A percentile compares a stretch with the other conserved stretches of the same genome.
These are phyloP conservation scores for Fusarium avenaceum DNA, from an alignment of 2,329 filamentous ascomycete genomes.

Conservation along the genomic window DNA sequence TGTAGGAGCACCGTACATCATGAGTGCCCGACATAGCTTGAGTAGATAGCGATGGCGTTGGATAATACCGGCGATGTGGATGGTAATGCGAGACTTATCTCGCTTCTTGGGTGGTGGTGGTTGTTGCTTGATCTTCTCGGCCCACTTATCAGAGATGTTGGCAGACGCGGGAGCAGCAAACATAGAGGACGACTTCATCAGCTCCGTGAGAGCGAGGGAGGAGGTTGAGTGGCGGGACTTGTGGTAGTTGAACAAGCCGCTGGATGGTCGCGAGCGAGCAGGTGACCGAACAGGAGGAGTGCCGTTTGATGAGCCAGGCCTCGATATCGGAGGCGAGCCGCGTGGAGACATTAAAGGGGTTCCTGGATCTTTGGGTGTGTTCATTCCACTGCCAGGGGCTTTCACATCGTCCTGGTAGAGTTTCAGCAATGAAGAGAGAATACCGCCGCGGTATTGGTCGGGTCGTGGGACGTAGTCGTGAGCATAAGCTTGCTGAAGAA, in stretches of 20 bases:
- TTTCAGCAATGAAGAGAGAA: conserved; percentile 79
- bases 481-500: conserved; percentile 63
- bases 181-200: conserved; percentile 68
- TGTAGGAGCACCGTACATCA: conserved; percentile 91
- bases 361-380: conserved; percentile 57
- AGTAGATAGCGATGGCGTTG: conserved; percentile 86
- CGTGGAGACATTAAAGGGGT: conserved; percentile 59
- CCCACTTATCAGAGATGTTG: conserved; percentile 60
- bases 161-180: conserved; percentile 63
- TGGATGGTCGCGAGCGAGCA: conserved; percentile 53
- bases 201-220: conserved; percentile 62
- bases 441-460: conserved; percentile 77
- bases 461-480: conserved; percentile 74
- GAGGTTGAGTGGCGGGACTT: conserved; percentile 59
- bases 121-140: conserved; percentile 59
- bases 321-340: conserved; percentile 58
- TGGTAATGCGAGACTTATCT: conserved; percentile 62
- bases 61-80: conserved; percentile 76
- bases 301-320: conserved; percentile 56
- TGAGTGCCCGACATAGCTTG: conserved; percentile 86
- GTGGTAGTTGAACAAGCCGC: conserved; percentile 58
- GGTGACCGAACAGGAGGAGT: conserved; percentile 49
- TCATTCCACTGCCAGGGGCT: conserved; percentile 56
- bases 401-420: conserved; percentile 69
- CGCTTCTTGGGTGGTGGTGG: conserved; percentile 54